phyloP scores from a whole-genome alignment of 257 asterid species.

The Nicotiana attenuata region DNA sequence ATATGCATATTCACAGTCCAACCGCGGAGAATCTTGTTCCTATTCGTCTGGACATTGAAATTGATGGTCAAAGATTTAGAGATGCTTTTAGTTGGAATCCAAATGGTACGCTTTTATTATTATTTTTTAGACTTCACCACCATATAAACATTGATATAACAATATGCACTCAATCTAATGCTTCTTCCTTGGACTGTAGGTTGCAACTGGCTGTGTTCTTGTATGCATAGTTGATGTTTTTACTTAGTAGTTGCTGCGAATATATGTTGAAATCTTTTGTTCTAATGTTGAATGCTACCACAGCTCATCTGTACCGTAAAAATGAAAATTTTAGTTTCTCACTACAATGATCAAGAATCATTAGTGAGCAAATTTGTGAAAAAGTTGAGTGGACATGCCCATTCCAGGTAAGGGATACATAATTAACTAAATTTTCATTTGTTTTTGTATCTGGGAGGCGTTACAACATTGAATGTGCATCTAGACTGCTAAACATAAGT shows the following conservation, averaged over 20 bases:
- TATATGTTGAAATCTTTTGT: background rate
- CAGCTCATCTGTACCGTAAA: background rate
- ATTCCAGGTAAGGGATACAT: slow-evolving; percentile 1
- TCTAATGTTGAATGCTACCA: background rate
- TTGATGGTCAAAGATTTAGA: slow-evolving; percentile 77
- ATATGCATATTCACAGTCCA: slow-evolving; percentile 45
- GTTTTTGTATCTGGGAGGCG: background rate
- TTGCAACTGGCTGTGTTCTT: background rate
- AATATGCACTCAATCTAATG: background rate
- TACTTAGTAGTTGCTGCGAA: background rate
- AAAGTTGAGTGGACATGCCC: background rate
- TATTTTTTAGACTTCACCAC: background rate
- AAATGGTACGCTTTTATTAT: slow-evolving; percentile 39
- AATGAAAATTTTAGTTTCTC: background rate
- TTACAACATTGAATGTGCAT: background rate
- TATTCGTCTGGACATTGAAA: slow-evolving; percentile 76
- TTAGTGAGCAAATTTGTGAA: background rate
- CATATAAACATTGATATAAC: background rate
- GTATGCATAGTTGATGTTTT: background rate
- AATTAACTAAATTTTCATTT: background rate
- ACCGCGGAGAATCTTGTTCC: slow-evolving; percentile 91
- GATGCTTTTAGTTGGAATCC: slow-evolving; percentile 95
- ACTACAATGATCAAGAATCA: background rate
- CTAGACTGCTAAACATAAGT: background rate
- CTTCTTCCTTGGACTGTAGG: background rate